A percentile compares a stretch with the other conserved stretches of the same genome.
phyloP scores from a whole-genome alignment of 2,329 filamentous ascomycete genomes.

The Thelonectria olida region DNA sequence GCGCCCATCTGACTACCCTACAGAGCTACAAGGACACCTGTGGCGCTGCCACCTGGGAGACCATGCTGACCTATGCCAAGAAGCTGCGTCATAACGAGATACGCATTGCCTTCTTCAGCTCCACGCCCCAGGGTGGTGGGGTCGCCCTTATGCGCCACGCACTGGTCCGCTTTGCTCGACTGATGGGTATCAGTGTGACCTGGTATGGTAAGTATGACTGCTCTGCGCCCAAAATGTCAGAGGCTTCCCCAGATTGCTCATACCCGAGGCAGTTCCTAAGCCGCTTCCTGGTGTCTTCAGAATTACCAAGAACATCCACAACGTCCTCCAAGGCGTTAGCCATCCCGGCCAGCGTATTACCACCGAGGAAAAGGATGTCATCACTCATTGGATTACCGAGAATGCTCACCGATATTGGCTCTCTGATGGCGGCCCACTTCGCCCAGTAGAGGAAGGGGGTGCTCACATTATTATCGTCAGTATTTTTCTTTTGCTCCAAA shows the following conservation, averaged over 20 bases:
- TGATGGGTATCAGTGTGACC: slow-evolving; percentile 73
- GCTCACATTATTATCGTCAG: slow-evolving; percentile 76
- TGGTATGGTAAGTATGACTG: slow-evolving; percentile 69
- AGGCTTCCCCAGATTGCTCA: neutral
- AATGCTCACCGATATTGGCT: slow-evolving; percentile 83
- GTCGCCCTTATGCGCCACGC: slow-evolving; percentile 86
- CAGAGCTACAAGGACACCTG: slow-evolving; percentile 71
- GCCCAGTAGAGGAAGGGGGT: slow-evolving; percentile 71
- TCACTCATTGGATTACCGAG: slow-evolving; percentile 76
- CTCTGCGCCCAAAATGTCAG: too few relatives aligned
- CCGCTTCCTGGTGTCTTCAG: slow-evolving; percentile 82
- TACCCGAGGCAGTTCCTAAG: slow-evolving; percentile 69
- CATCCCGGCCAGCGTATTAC: slow-evolving; percentile 71
- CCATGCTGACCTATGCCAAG: slow-evolving; percentile 69
- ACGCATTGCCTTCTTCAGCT: slow-evolving; percentile 81
- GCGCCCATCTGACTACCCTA: slow-evolving; percentile 65
- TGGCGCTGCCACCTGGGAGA: slow-evolving; percentile 68
- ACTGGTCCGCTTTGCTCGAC: slow-evolving; percentile 74
- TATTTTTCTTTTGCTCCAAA: slow-evolving; percentile 10
- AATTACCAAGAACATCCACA: slow-evolving; percentile 88
- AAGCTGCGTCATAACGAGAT: slow-evolving; percentile 70
- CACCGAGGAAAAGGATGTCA: slow-evolving; percentile 65
- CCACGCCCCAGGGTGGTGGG: slow-evolving; percentile 83
- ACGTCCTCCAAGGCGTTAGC: slow-evolving; percentile 84
- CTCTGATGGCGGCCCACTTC: slow-evolving; percentile 71